A percentile compares a stretch with the other conserved stretches of the same genome.
Conservation (phyloP, 139 green algal species). For the Helicosporidium sp. region DNA sequence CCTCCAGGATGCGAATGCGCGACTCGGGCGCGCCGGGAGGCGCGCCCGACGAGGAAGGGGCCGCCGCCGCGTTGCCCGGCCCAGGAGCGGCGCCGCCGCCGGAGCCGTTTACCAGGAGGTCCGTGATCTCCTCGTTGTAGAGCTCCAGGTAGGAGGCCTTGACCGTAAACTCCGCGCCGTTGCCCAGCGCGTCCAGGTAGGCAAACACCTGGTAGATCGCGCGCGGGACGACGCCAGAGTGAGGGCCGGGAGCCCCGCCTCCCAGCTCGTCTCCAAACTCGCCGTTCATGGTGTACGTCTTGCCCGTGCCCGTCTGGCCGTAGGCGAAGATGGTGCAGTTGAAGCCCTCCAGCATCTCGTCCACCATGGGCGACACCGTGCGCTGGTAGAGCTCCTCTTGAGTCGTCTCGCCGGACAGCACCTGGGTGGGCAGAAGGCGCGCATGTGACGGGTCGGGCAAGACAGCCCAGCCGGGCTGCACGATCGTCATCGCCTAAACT, state of each 20-base stretch:
- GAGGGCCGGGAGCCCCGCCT: no score
- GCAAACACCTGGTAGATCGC: constrained; percentile 87
- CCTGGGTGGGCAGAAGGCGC: constrained; percentile 17
- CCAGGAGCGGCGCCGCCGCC: no score
- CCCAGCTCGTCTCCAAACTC: no score
- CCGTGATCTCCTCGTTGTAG: constrained; percentile 98
- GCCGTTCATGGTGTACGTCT: constrained; percentile 94
- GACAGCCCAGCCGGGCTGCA: no score
- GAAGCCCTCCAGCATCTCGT: constrained; percentile 83
- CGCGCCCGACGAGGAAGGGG: constrained; percentile 19
- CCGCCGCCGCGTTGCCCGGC: no score
- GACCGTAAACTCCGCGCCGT: constrained; percentile 35
- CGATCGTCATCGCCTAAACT: no score
- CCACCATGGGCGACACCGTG: constrained; percentile 72
- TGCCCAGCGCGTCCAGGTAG: constrained; percentile 39
- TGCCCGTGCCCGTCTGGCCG: constrained; percentile 85
- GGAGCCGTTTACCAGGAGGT: constrained; percentile 63
- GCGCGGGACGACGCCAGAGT: constrained; percentile 87
- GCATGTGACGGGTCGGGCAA: neutral
- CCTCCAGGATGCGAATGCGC: constrained; percentile 80
- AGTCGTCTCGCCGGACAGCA: constrained; percentile 59
- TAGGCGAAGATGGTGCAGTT: constrained; percentile 85
- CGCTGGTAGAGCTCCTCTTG: constrained; percentile 74
- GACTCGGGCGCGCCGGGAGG: constrained; percentile 58
- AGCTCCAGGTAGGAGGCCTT: constrained; percentile 85